These are phyloP conservation scores for Collybia sordida DNA, from an alignment of 768 basidiomycete genomes.

Conservation along the genomic window DNA sequence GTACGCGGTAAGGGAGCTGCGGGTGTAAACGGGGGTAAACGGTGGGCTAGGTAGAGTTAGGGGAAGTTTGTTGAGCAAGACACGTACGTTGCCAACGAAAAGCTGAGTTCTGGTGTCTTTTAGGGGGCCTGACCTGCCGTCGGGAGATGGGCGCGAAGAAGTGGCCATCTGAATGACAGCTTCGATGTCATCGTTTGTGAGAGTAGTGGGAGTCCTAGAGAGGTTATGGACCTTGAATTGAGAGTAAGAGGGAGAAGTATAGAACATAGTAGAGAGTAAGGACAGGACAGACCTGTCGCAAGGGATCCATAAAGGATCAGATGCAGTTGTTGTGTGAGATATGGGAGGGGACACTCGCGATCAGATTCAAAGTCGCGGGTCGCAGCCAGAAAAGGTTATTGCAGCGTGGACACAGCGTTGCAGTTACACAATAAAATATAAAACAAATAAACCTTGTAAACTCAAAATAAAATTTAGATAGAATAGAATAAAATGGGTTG, in stretches of 20 bases:
- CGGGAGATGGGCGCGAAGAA: slow-evolving; percentile 53
- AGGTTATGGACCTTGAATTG: slow-evolving; percentile 7
- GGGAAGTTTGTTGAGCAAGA: slow-evolving; percentile 3
- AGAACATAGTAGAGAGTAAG: neutral
- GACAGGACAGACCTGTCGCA: slow-evolving; percentile 13
- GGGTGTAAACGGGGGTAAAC: too few species aligned
- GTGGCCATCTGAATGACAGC: slow-evolving; percentile 92
- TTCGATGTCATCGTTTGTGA: slow-evolving; percentile 85
- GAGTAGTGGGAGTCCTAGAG: slow-evolving; percentile 24
- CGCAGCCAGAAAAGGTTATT: neutral
- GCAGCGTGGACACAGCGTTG: neutral
- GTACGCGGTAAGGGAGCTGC: slow-evolving; percentile 92
- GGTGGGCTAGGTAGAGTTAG: slow-evolving; percentile 6
- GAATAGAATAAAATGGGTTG: neutral
- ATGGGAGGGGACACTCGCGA: neutral
- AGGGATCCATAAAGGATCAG: slow-evolving; percentile 16
- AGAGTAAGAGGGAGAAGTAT: slow-evolving; percentile 1
- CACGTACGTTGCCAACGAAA: slow-evolving; percentile 90
- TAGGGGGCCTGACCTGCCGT: slow-evolving; percentile 45
- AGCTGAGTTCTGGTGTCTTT: slow-evolving; percentile 93
- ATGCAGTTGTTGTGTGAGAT: neutral
- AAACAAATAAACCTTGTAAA: neutral
- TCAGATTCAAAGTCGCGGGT: neutral
- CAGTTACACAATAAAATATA: neutral
- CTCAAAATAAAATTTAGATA: neutral